Base-by-base conservation (phyloP, 2,329 filamentous ascomycete genomes). In the Trichoderma pleuroti region DNA sequence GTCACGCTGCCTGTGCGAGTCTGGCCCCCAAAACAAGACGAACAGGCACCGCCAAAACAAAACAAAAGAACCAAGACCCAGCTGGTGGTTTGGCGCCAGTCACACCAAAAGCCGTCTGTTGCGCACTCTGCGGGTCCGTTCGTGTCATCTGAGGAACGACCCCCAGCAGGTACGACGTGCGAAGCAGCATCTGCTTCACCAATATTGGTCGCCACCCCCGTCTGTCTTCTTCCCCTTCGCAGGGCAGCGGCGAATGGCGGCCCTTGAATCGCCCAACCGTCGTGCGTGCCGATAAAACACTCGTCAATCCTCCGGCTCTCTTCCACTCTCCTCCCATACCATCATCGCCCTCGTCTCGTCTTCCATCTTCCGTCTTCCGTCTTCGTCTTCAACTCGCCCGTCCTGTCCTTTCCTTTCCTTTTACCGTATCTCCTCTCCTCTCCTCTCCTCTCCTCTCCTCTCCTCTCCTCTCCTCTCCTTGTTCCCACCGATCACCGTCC, bases 141-240 rank as follows among this genome's bases (percentile, higher is more conserved):
- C 62, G 69, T 71, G 69, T 71, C 69, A 71, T 71, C 69, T 67
- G 69, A 63, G 46, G 68, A 70, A 61, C 68, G 42, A 34, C 70
- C 69, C 70, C 70, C 64, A 71, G 70, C 65, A 71, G 65, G 70
- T 71, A 71, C 70, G 70, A 64, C 70, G 59, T 71, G 52, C 57
- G 59, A 56, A 52, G 60, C 70, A 71, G 39, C 69, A 61, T 67
- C 42, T 71, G 70, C 70, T 69, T 71, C 70, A 68, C 52, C 70
- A 69, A 69, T 71, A 71, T 71, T 71, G 70, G 70, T 63, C 46
- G 32, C 70, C 65, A 68, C 56, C 70, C 69, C 64, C 70, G 70
- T 69, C 64, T 52, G 32, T 54, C 28, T 52, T 49, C 21, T 24
- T 64, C 61, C 65, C 70, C 65, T 68, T 69, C 68, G 32, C 64